Evolutionary conservation across 139 green algal species (phyloP).

Genomic region (Zygnema circumcarinatum): DNA sequence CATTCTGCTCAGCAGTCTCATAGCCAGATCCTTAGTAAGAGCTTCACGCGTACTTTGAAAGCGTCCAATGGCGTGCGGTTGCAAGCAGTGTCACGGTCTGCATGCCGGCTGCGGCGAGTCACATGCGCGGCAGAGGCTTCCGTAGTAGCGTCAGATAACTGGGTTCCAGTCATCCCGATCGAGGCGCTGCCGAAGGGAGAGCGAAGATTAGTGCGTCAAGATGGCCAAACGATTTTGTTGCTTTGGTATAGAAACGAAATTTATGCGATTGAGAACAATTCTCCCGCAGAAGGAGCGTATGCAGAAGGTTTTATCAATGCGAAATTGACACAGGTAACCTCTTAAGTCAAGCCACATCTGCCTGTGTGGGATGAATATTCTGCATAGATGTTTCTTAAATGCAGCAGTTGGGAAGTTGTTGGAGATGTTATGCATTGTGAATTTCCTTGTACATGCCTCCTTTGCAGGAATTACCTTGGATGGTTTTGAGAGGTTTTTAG

Average conservation of each 20-base stretch:
- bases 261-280: constrained; percentile 87
- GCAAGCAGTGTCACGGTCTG: too few species aligned
- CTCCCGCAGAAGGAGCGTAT: constrained; percentile 95
- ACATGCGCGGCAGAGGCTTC: not conserved
- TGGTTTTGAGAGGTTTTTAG: too few species aligned
- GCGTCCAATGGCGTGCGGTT: too few species aligned
- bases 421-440: not conserved
- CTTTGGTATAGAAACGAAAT: constrained; percentile 98
- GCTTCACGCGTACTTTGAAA: too few species aligned
- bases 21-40: too few species aligned
- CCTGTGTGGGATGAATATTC: not conserved
- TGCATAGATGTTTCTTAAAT: not conserved
- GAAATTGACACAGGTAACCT: constrained; percentile 91
- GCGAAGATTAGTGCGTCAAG: constrained; percentile 84
- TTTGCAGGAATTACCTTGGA: too few species aligned
- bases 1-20: too few species aligned
- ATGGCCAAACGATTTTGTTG: constrained; percentile 84
- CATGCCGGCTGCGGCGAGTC: not conserved
- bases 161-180: constrained; percentile 44
- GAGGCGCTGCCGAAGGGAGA: constrained; percentile 69
- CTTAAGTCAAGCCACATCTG: not conserved
- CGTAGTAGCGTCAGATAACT: constrained; percentile 25
- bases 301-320: constrained; percentile 91
- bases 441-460: too few species aligned
- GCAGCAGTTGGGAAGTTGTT: not conserved